phyloP scores from a whole-genome alignment of 179 eudicot species.

The Pouteria campechiana region DNA sequence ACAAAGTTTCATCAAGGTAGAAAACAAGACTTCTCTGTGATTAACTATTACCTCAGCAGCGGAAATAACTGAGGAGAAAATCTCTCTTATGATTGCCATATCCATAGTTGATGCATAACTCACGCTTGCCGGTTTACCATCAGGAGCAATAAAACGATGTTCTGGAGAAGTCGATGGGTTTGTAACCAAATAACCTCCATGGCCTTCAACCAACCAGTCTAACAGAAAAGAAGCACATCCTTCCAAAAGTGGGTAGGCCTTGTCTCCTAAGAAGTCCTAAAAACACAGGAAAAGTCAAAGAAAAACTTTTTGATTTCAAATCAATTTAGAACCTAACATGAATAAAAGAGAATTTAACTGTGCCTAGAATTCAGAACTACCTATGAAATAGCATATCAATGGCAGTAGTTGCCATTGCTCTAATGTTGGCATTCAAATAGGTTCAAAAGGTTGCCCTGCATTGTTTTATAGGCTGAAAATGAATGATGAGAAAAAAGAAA shows the following conservation, averaged over 20 bases:
- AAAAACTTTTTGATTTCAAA: no score
- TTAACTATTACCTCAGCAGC: constrained; percentile 67
- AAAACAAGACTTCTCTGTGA: no score
- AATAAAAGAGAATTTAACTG: no score
- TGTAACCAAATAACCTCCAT: constrained; percentile 49
- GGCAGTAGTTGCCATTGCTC: no score
- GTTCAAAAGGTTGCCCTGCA: no score
- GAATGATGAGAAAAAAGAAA: no score
- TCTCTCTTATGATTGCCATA: constrained; percentile 65
- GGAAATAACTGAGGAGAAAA: constrained; percentile 47
- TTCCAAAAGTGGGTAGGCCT: constrained; percentile 70
- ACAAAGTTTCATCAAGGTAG: no score
- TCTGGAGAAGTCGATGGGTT: constrained; percentile 99
- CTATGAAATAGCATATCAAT: no score
- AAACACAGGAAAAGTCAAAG: background rate
- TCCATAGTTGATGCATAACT: constrained; percentile 96
- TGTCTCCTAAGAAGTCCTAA: constrained; percentile 42
- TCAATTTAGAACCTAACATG: no score
- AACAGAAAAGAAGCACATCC: constrained; percentile 57
- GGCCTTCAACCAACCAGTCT: constrained; percentile 86
- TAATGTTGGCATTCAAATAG: no score
- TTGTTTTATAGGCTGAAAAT: no score
- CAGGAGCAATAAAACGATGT: constrained; percentile 68
- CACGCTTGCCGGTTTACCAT: constrained; percentile 80
- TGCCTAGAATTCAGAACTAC: no score